Percentiles rank a stretch among this genome's conserved stretches.
Evolutionary conservation across 2,329 filamentous ascomycete genomes (phyloP).

Genomic region (Hymenoscyphus fraxineus): DNA sequence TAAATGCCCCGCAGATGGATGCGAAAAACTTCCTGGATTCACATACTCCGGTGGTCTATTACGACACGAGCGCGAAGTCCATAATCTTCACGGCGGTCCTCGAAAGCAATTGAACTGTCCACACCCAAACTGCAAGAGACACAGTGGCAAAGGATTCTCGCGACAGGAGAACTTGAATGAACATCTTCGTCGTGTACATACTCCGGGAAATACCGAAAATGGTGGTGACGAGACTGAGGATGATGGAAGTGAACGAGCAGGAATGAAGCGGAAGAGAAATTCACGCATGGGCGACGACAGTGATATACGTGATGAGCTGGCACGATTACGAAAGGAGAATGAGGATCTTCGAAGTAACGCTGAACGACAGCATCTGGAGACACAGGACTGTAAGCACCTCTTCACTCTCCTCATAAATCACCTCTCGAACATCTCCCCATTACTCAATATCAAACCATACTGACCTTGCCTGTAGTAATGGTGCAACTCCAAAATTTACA

Average conservation of each 20-base stretch:
- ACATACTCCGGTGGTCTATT: constrained; percentile 90
- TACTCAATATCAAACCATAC: not conserved
- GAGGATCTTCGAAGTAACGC: constrained; percentile 52
- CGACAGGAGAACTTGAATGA: constrained; percentile 92
- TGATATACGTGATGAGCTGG: constrained; percentile 58
- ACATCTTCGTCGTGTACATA: constrained; percentile 87
- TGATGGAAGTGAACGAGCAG: constrained; percentile 44
- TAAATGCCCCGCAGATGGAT: constrained; percentile 75
- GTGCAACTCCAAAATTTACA: constrained; percentile 24
- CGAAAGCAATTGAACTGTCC: constrained; percentile 86
- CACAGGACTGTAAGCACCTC: constrained; percentile 14
- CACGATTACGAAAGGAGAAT: constrained; percentile 63
- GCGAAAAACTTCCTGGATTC: constrained; percentile 88
- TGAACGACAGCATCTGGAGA: constrained; percentile 41
- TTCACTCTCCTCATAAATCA: not conserved
- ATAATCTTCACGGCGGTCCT: constrained; percentile 68
- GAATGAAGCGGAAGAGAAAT: constrained; percentile 43
- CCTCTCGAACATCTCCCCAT: not conserved
- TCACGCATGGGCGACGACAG: constrained; percentile 40
- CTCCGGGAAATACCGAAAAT: constrained; percentile 39
- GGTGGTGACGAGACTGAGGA: constrained; percentile 40
- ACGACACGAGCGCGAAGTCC: constrained; percentile 89
- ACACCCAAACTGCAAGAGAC: constrained; percentile 81
- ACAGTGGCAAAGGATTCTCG: constrained; percentile 84
- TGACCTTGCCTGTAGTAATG: constrained; percentile 16